Conservation (phyloP, 2,329 filamentous ascomycete genomes). For the Daldinia sp. region DNA sequence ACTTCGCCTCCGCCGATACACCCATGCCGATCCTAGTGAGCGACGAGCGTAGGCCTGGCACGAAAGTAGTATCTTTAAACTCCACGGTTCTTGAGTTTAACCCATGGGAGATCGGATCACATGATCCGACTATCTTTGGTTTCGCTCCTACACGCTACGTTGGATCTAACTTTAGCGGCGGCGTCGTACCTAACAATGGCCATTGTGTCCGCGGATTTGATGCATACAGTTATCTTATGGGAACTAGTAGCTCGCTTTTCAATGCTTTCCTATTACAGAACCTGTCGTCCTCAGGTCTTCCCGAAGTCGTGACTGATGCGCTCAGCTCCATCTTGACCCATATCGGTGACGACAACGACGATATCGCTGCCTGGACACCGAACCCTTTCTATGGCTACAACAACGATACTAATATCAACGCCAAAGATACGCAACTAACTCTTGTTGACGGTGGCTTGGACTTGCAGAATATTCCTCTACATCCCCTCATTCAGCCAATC, state of each 20-base stretch:
- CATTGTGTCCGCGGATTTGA: constrained; percentile 82
- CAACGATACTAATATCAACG: constrained; percentile 64
- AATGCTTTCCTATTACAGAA: constrained; percentile 77
- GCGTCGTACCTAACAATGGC: constrained; percentile 62
- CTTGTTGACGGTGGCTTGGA: constrained; percentile 84
- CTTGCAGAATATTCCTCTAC: constrained; percentile 79
- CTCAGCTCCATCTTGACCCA: constrained; percentile 60
- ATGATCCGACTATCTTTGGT: constrained; percentile 74
- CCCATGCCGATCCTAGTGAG: constrained; percentile 80
- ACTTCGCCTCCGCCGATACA: constrained; percentile 69
- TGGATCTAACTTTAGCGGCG: constrained; percentile 75
- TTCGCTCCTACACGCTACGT: constrained; percentile 76
- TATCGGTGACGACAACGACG: constrained; percentile 68
- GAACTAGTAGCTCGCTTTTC: constrained; percentile 85
- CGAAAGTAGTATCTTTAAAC: constrained; percentile 70
- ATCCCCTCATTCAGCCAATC: constrained; percentile 78
- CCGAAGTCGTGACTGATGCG: constrained; percentile 59
- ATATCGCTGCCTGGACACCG: constrained; percentile 76
- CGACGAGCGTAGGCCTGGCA: constrained; percentile 70
- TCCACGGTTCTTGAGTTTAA: constrained; percentile 81
- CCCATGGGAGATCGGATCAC: constrained; percentile 81
- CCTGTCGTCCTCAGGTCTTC: constrained; percentile 56
- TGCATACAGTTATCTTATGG: constrained; percentile 83
- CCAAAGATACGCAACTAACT: constrained; percentile 63
- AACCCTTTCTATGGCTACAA: constrained; percentile 80